phyloP scores from a whole-genome alignment of 805 yeast species.

The Isabelozyma rhagii region DNA sequence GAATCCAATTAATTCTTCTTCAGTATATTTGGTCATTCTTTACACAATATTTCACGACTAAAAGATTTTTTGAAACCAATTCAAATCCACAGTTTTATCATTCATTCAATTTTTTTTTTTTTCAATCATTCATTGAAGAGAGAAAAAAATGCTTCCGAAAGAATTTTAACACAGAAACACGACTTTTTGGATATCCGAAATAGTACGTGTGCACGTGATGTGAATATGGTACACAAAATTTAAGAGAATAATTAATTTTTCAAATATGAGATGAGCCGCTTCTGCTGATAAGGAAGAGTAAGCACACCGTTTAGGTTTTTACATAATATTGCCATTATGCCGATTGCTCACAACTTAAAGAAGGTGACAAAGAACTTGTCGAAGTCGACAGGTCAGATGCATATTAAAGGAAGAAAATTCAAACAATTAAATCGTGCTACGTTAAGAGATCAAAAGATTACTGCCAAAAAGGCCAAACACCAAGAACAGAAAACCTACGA shows the following conservation, averaged over 20 bases:
- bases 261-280: background rate
- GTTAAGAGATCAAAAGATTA: conserved; percentile 71
- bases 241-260: too few relatives aligned
- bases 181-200: background rate
- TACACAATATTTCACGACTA: background rate
- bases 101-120: background rate
- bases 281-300: background rate
- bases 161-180: background rate
- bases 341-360: conserved; percentile 60
- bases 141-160: background rate
- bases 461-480: conserved; percentile 53
- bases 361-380: conserved; percentile 63
- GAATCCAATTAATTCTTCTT: conserved; percentile 61
- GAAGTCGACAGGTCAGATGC: conserved; percentile 57
- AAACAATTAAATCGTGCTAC: conserved; percentile 84
- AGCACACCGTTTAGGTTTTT: background rate
- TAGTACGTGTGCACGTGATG: background rate
- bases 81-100: background rate
- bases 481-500: conserved; percentile 60
- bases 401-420: conserved; percentile 87
- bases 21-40: conserved; percentile 60
- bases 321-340: conserved; percentile 41
- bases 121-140: background rate
- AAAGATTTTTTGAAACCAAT: background rate
- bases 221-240: too few relatives aligned